These are phyloP conservation scores for Candida glaebosa DNA, from an alignment of 805 yeast genomes.

Conservation along the genomic window DNA sequence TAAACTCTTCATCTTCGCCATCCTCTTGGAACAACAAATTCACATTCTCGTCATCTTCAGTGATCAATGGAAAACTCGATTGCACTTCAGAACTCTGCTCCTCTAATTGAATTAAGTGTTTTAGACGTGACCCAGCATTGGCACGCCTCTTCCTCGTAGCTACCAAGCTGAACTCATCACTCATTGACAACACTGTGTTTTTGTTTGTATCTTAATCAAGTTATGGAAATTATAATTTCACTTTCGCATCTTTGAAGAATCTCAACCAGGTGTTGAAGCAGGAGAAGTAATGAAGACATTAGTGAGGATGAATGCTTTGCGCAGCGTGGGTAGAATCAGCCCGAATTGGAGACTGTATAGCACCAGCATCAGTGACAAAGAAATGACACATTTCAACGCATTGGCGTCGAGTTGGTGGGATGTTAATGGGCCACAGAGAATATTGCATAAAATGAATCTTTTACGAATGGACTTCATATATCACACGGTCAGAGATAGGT, in stretches of 20 bases:
- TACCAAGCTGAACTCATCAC: slow-evolving; percentile 54
- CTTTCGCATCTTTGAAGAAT: too few species aligned
- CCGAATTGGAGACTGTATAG: background rate
- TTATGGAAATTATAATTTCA: too few species aligned
- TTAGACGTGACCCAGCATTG: slow-evolving; percentile 87
- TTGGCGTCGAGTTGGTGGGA: slow-evolving; percentile 99
- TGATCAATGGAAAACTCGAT: slow-evolving; percentile 18
- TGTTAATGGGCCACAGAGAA: slow-evolving; percentile 85
- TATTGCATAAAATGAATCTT: slow-evolving; percentile 91
- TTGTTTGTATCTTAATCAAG: too few species aligned
- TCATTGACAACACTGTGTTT: slow-evolving; percentile 6
- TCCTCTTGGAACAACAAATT: slow-evolving; percentile 63
- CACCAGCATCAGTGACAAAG: slow-evolving; percentile 38
- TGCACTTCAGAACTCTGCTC: slow-evolving; percentile 41
- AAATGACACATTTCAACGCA: slow-evolving; percentile 75
- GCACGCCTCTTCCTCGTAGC: slow-evolving; percentile 74
- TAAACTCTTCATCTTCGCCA: slow-evolving; percentile 28
- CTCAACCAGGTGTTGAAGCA: too few species aligned
- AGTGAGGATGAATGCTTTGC: background rate
- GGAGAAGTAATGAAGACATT: too few species aligned
- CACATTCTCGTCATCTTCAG: slow-evolving; percentile 76
- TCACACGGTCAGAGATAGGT: slow-evolving; percentile 47
- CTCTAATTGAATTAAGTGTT: slow-evolving; percentile 68
- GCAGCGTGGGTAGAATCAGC: background rate
- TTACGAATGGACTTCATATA: slow-evolving; percentile 84